These are phyloP conservation scores for Penstemon eatonii DNA, from an alignment of 257 asterid species.

Conservation along the genomic window DNA sequence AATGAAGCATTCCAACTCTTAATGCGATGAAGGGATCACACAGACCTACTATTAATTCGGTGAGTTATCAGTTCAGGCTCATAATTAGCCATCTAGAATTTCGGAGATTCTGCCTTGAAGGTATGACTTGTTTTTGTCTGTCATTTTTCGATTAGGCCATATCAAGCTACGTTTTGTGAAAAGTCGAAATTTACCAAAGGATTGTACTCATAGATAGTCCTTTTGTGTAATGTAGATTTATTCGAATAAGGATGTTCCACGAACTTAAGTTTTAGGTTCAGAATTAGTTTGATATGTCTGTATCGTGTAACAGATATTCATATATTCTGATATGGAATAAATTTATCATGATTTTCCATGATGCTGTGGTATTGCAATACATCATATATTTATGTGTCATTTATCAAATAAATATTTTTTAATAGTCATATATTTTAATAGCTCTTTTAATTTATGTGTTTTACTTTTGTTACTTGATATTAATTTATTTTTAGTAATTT, in stretches of 20 bases:
- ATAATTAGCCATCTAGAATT: background rate
- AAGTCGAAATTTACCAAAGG: too few species aligned
- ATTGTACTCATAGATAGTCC: conserved; percentile 16
- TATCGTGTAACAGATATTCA: background rate
- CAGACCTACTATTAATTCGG: background rate
- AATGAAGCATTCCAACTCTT: conserved; percentile 74
- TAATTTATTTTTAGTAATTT: too few species aligned
- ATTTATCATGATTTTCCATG: background rate
- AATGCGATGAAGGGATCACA: conserved; percentile 49
- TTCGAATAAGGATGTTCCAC: conserved; percentile 6
- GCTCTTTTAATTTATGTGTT: too few species aligned
- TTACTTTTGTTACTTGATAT: too few species aligned
- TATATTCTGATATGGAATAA: background rate
- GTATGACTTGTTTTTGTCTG: background rate
- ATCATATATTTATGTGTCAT: too few species aligned
- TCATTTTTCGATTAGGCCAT: background rate
- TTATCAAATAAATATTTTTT: too few species aligned
- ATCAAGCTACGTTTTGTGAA: background rate
- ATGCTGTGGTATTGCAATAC: background rate
- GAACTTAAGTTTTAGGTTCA: background rate
- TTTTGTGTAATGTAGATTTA: conserved; percentile 11
- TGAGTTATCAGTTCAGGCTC: conserved; percentile 6
- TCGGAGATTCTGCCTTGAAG: background rate
- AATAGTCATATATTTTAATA: too few species aligned
- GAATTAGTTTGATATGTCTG: conserved; percentile 20